Evolutionary conservation across 2,329 filamentous ascomycete species (phyloP).

Genomic region (Penicillium verrucosum): DNA sequence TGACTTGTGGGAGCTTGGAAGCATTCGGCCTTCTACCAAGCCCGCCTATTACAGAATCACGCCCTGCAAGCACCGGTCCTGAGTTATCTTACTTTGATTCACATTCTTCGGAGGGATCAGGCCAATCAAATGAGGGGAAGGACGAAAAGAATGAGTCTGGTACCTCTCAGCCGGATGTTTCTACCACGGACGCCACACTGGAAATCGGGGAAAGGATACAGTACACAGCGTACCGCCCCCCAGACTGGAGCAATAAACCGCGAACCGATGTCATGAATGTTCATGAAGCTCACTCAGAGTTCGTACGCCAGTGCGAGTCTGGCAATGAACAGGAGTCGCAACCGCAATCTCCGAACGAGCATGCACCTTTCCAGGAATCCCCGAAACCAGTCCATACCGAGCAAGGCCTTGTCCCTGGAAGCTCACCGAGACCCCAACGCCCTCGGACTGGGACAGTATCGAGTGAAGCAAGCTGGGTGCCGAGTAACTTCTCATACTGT

Average conservation of each 20-base stretch:
- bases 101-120: constrained; percentile 7
- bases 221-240: constrained; percentile 18
- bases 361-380: constrained; percentile 10
- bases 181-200: neutral
- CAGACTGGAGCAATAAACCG: constrained; percentile 11
- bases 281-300: constrained; percentile 33
- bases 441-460: constrained; percentile 35
- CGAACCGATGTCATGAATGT: constrained; percentile 28
- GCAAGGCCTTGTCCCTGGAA: constrained; percentile 6
- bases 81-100: constrained; percentile 30
- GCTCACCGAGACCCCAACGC: constrained; percentile 27
- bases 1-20: constrained; percentile 30
- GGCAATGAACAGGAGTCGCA: constrained; percentile 12
- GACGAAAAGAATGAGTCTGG: neutral
- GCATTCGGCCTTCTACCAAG: constrained; percentile 38
- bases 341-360: constrained; percentile 9
- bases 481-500: constrained; percentile 37
- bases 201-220: constrained; percentile 4
- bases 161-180: neutral
- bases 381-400: neutral
- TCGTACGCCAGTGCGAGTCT: constrained; percentile 29
- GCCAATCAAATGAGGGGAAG: neutral
- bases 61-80: constrained; percentile 25
- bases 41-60: constrained; percentile 37
- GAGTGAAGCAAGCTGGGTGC: constrained; percentile 39